These are phyloP conservation scores for Lasiodiplodia gonubiensis DNA, from an alignment of 2,329 filamentous ascomycete species.

Conservation along the genomic window DNA sequence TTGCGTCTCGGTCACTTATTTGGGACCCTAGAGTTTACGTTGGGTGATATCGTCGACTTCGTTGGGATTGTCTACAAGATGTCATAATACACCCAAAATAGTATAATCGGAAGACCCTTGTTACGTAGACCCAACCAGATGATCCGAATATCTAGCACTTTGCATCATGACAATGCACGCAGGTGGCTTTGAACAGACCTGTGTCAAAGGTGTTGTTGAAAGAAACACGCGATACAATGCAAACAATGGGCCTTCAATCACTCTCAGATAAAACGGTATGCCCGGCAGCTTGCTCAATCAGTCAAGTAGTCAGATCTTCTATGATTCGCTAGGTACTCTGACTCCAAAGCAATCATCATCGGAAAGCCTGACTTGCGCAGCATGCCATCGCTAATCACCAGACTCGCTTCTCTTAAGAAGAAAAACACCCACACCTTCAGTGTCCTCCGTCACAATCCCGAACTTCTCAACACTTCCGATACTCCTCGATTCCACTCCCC, in stretches of 20 bases:
- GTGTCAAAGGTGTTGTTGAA: neutral
- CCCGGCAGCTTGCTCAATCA: neutral
- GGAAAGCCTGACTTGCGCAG: neutral
- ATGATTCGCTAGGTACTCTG: neutral
- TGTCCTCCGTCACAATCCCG: neutral
- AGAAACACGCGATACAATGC: neutral
- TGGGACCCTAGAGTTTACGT: neutral
- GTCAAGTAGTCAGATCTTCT: neutral
- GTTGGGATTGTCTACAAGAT: neutral
- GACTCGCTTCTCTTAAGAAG: neutral
- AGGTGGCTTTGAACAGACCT: neutral
- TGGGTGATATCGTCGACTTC: neutral
- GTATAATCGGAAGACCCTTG: neutral
- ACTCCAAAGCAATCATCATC: neutral
- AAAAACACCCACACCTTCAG: neutral
- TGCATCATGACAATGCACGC: neutral
- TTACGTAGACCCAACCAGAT: neutral
- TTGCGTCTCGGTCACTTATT: neutral
- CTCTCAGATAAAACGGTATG: neutral
- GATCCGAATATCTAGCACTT: neutral
- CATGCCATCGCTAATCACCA: neutral
- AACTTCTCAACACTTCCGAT: neutral
- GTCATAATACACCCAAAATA: neutral
- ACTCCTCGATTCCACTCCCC: neutral
- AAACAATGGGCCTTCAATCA: neutral